Evolutionary conservation across 2,329 filamentous ascomycete genomes (phyloP).

Genomic region (Botrytis elliptica): DNA sequence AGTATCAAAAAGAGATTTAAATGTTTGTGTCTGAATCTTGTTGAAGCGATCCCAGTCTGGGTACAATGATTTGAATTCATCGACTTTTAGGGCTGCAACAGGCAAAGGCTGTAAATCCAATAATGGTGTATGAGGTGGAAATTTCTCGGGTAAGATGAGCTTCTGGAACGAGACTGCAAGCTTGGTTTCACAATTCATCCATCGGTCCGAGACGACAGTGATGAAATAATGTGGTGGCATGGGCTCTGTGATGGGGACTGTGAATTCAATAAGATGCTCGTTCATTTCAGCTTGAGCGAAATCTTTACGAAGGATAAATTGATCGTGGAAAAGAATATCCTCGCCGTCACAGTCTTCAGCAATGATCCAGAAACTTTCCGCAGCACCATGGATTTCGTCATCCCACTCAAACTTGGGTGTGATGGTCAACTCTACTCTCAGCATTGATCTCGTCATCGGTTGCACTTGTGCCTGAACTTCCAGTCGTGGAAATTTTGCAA

Average conservation of each 20-base stretch:
- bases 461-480: constrained; percentile 93
- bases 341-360: constrained; percentile 98
- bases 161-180: constrained; percentile 94
- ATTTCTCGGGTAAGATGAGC: constrained; percentile 89
- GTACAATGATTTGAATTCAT: constrained; percentile 80
- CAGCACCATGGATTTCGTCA: constrained; percentile 77
- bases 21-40: constrained; percentile 95
- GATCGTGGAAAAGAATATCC: constrained; percentile 91
- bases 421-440: constrained; percentile 85
- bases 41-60: constrained; percentile 87
- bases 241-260: constrained; percentile 92
- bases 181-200: constrained; percentile 97
- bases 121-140: constrained; percentile 88
- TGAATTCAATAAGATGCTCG: constrained; percentile 94
- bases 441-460: constrained; percentile 89
- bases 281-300: constrained; percentile 84
- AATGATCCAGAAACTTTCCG: constrained; percentile 95
- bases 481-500: constrained; percentile 89
- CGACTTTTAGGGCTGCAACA: constrained; percentile 80
- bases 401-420: constrained; percentile 97
- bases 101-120: constrained; percentile 90
- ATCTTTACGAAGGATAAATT: constrained; percentile 86
- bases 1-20: constrained; percentile 86
- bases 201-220: constrained; percentile 88
- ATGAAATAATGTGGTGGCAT: constrained; percentile 99